Evolutionary conservation across 495 filamentous ascomycete genomes (phyloP).

Genomic region (Bombardia bombarda): DNA sequence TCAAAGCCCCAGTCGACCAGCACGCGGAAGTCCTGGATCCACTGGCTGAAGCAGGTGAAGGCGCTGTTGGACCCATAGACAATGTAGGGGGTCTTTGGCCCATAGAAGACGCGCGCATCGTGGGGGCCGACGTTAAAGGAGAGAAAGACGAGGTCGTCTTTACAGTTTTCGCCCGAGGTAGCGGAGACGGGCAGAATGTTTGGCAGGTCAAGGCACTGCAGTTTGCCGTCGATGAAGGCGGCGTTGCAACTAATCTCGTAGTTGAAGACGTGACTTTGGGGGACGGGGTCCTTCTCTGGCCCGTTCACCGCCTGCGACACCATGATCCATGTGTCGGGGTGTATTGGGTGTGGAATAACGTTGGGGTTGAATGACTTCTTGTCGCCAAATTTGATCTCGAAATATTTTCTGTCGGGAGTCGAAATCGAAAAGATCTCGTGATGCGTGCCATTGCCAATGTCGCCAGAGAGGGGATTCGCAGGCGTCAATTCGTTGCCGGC

Average conservation of each 20-base stretch:
- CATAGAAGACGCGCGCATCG: constrained; percentile 47
- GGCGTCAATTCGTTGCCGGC: background rate
- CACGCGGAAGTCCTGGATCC: constrained; percentile 40
- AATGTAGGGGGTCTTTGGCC: constrained; percentile 34
- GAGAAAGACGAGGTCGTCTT: constrained; percentile 26
- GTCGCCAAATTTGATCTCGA: constrained; percentile 33
- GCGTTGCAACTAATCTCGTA: constrained; percentile 41
- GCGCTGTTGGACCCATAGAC: constrained; percentile 43
- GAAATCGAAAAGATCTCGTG: constrained; percentile 35
- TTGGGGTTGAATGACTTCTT: constrained; percentile 39
- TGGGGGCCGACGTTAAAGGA: constrained; percentile 37
- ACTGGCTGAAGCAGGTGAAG: constrained; percentile 45
- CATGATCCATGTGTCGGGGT: constrained; percentile 37
- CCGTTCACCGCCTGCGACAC: constrained; percentile 31
- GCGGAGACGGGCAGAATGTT: constrained; percentile 32
- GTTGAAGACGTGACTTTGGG: constrained; percentile 19
- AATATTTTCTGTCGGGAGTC: constrained; percentile 31
- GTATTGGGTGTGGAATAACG: constrained; percentile 42
- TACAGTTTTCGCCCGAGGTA: constrained; percentile 33
- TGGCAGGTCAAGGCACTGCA: constrained; percentile 31
- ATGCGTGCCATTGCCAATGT: constrained; percentile 12
- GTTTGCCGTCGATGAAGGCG: constrained; percentile 25
- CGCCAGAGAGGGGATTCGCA: background rate
- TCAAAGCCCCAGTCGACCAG: constrained; percentile 35
- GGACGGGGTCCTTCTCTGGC: background rate